Percentiles rank a stretch among this genome's conserved stretches.
Conservation (phyloP, 805 yeast species). For the Barnettozyma salicaria region DNA sequence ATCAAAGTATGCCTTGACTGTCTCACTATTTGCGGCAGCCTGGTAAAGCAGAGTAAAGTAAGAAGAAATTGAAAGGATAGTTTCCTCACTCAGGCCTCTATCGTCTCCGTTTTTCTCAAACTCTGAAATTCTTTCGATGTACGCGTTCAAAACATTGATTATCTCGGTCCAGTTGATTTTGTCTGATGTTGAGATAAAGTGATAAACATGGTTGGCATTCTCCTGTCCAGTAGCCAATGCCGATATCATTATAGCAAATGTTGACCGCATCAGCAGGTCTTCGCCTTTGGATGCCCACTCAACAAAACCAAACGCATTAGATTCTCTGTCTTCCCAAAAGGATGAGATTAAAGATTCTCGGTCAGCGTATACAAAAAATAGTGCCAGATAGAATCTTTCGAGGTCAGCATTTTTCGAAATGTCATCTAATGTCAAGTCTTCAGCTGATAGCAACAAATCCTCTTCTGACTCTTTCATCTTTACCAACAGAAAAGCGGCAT, state of each 20-base stretch:
- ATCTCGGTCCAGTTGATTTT: conserved; percentile 53
- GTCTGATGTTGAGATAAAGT: conserved; percentile 35
- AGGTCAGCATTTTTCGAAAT: conserved; percentile 73
- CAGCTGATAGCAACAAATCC: conserved; percentile 57
- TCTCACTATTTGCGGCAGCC: conserved; percentile 39
- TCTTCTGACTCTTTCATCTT: conserved; percentile 69
- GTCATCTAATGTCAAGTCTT: conserved; percentile 51
- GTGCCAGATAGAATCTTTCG: conserved; percentile 77
- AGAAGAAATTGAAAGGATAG: conserved; percentile 66
- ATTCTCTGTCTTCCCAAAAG: conserved; percentile 66
- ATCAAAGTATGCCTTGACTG: conserved; percentile 28
- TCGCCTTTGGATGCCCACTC: conserved; percentile 84
- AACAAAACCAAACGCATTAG: conserved; percentile 71
- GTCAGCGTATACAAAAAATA: conserved; percentile 60
- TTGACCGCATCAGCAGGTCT: conserved; percentile 74
- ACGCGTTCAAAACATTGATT: conserved; percentile 47
- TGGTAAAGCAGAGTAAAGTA: conserved; percentile 60
- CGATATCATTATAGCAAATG: conserved; percentile 73
- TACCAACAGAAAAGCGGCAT: conserved; percentile 61
- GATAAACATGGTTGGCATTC: conserved; percentile 46
- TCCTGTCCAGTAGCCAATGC: conserved; percentile 61
- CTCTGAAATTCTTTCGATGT: conserved; percentile 38
- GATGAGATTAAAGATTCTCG: conserved; percentile 50
- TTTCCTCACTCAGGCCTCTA: conserved; percentile 72
- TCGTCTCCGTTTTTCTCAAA: conserved; percentile 34